Evolutionary conservation across 192 early-diverging fungal species (phyloP), one percentile per base, ranked within the genome.

Genomic region (Chytriomyces sp.): DNA sequence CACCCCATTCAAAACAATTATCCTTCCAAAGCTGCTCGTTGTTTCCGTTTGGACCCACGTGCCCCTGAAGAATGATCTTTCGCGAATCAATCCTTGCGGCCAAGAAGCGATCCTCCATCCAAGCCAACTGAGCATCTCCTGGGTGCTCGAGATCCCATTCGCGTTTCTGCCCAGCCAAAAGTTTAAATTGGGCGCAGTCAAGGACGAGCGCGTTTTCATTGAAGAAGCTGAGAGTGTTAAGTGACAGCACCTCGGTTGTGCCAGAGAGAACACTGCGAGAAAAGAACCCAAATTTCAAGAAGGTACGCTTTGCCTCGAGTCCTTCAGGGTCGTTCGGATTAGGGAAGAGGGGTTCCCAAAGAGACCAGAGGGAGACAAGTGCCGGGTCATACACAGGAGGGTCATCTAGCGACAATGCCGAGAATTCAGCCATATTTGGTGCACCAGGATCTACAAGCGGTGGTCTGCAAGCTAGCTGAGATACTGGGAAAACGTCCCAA

Each of bases 401-500:
- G n/a, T n/a, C n/a, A n/a, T n/a, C n/a, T n/a, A n/a, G n/a, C n/a
- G n/a, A n/a, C n/a, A n/a, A n/a, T n/a, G n/a, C n/a, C n/a, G n/a
- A n/a, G n/a, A n/a, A n/a, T n/a, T n/a, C n/a, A n/a, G n/a, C n/a
- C n/a, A n/a, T n/a, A n/a, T n/a, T n/a, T n/a, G n/a, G n/a, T n/a
- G n/a, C n/a, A n/a, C n/a, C n/a, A n/a, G n/a, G n/a, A n/a, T n/a
- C n/a, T n/a, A n/a, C n/a, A n/a, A n/a, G n/a, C n/a, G n/a, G n/a
- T 7, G 57, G 53, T 22, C 7, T 10, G 19, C 52, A 55, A 6
- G 39, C 55, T 5, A 84, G 72, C 12, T 31, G 30, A 58, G 77
- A 65, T 65, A 57, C 52, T 6, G 82, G 82, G 39, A 53, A 81
- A 7, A 81, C 74, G 39, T 84, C 82, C 80, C 82, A 82, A 71